These are phyloP conservation scores for Bauhinia variegata DNA, from an alignment of 306 rosid species.

Conservation along the genomic window DNA sequence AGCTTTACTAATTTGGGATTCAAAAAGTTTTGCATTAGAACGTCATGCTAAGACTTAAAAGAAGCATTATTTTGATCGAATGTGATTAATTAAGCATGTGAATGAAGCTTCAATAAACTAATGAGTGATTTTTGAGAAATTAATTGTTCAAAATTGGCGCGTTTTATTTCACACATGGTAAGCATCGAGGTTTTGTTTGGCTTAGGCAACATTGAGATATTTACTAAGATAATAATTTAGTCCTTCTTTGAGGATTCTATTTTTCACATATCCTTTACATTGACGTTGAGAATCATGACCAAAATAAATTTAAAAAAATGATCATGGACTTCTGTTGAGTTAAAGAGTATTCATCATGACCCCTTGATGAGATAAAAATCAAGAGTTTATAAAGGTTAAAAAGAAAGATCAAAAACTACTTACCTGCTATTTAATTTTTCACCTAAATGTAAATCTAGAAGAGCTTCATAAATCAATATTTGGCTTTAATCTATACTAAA, in stretches of 20 bases:
- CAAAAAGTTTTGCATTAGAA: no score
- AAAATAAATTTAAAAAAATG: no score
- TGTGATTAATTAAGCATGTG: not conserved
- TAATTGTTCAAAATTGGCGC: slow-evolving; percentile 17
- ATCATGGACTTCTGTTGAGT: no score
- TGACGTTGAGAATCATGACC: no score
- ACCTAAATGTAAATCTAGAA: not conserved
- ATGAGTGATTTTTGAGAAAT: not conserved
- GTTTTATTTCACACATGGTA: slow-evolving; percentile 2
- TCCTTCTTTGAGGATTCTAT: not conserved
- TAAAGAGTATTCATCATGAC: not conserved
- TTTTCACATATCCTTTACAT: no score
- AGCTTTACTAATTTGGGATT: no score
- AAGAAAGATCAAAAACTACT: not conserved
- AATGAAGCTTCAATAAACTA: not conserved
- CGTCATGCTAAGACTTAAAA: no score
- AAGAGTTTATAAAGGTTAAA: not conserved
- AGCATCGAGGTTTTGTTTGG: not conserved
- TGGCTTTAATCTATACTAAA: no score
- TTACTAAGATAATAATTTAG: not conserved
- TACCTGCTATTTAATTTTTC: no score
- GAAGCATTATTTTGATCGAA: no score
- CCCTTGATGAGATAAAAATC: not conserved
- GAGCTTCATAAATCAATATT: not conserved
- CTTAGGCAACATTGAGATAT: not conserved